Percentiles rank a stretch among this genome's conserved stretches.
These are phyloP conservation scores for Penicillium crystallinum DNA, from an alignment of 495 filamentous ascomycete genomes.

Conservation along the genomic window DNA sequence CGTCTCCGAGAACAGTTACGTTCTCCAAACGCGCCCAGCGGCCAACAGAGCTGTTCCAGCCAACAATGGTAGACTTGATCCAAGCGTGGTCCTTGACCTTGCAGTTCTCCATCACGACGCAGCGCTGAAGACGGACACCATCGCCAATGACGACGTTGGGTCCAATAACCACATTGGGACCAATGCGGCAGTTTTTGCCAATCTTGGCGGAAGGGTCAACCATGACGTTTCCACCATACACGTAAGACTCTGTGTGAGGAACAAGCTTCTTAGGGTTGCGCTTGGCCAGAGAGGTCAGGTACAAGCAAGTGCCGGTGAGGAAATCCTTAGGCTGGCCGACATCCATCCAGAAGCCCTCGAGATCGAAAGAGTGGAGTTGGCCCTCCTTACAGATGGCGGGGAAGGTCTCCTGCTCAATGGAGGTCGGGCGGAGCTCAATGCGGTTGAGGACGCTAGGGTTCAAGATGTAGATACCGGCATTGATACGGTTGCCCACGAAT, in stretches of 20 bases:
- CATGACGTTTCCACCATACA: constrained; percentile 94
- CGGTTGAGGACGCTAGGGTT: constrained; percentile 86
- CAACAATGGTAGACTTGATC: constrained; percentile 98
- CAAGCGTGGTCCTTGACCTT: constrained; percentile 99
- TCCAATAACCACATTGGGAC: constrained; percentile 95
- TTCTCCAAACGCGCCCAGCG: constrained; percentile 97
- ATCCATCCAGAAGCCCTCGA: constrained; percentile 99
- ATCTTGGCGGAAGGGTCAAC: constrained; percentile 95
- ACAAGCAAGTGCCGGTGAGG: constrained; percentile 92
- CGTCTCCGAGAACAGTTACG: constrained; percentile 93
- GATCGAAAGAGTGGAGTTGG: constrained; percentile 92
- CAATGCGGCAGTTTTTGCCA: constrained; percentile 97
- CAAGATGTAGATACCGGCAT: constrained; percentile 97
- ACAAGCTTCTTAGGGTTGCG: constrained; percentile 83
- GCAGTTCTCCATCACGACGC: constrained; percentile 79
- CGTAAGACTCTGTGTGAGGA: constrained; percentile 68
- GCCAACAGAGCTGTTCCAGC: constrained; percentile 96
- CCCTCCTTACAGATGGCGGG: constrained; percentile 88
- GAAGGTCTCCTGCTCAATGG: constrained; percentile 99
- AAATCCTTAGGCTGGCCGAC: constrained; percentile 99
- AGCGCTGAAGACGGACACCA: constrained; percentile 90
- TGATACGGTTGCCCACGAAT: constrained; percentile 99
- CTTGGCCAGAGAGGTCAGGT: constrained; percentile 90
- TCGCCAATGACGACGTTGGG: constrained; percentile 93
- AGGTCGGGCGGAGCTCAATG: constrained; percentile 95